Percentiles rank a stretch among this genome's conserved stretches.
Evolutionary conservation across 345 rosid genomes (phyloP).

Genomic region (Melaleuca quinquenervia): DNA sequence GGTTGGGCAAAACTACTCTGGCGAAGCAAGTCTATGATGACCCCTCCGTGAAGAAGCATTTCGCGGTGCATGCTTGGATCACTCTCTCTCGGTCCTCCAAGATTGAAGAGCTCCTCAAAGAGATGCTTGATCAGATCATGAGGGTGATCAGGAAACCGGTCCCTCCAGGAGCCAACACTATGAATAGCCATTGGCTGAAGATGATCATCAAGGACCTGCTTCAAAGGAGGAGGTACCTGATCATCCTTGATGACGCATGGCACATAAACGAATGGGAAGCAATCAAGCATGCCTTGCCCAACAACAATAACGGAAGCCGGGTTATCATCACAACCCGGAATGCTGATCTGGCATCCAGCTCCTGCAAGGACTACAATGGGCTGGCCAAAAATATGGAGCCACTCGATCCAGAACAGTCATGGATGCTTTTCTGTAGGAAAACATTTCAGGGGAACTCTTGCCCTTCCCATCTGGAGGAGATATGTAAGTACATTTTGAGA

Average conservation of each 20-base stretch:
- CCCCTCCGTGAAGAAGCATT: slow-evolving; percentile 5
- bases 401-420: slow-evolving; percentile 11
- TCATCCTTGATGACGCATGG: slow-evolving; percentile 26
- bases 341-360: slow-evolving; percentile 5
- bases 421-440: slow-evolving; percentile 24
- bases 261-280: slow-evolving; percentile 17
- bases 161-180: slow-evolving; percentile 15
- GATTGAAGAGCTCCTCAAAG: slow-evolving; percentile 8
- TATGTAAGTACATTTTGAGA: slow-evolving; percentile 13
- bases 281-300: slow-evolving; percentile 17
- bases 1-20: slow-evolving; percentile 27
- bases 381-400: slow-evolving; percentile 13
- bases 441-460: slow-evolving; percentile 18
- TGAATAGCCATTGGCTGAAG: slow-evolving; percentile 12
- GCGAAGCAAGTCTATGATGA: slow-evolving; percentile 22
- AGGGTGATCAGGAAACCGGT: slow-evolving; percentile 6
- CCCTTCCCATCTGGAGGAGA: slow-evolving; percentile 17
- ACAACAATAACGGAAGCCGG: slow-evolving; percentile 14
- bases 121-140: slow-evolving; percentile 11
- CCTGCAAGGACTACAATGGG: slow-evolving; percentile 11
- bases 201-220: slow-evolving; percentile 8
- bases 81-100: slow-evolving; percentile 10
- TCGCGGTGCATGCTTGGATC: slow-evolving; percentile 14
- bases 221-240: slow-evolving; percentile 14
- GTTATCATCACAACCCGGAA: slow-evolving; percentile 22